These are phyloP conservation scores for Gastrodia elata DNA, from an alignment of 106 monocot species.

Conservation along the genomic window DNA sequence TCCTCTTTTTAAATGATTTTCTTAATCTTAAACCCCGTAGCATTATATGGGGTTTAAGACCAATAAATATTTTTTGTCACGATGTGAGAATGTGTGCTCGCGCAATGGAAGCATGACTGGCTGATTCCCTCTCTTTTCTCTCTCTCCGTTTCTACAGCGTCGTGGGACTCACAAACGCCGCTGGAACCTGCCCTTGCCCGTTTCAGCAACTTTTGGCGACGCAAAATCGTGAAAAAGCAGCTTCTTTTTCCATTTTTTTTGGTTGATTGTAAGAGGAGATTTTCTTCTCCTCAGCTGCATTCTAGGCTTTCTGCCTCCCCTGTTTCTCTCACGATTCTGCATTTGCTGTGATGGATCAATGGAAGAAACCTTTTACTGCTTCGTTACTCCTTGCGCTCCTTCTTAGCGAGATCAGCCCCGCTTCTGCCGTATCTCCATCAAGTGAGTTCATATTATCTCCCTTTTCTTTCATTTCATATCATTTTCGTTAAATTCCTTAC, in stretches of 20 bases:
- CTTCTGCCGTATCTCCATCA: constrained; percentile 36
- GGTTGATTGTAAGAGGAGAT: background rate
- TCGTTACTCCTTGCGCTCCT: constrained; percentile 27
- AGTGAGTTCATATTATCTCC: constrained; percentile 25
- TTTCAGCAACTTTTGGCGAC: background rate
- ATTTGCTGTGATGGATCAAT: constrained; percentile 8
- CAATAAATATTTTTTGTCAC: background rate
- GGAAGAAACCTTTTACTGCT: constrained; percentile 9
- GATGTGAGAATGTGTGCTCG: background rate
- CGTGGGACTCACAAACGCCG: background rate
- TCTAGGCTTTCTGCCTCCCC: background rate
- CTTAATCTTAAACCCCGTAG: background rate
- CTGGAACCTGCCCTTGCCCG: background rate
- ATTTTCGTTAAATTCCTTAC: constrained; percentile 6
- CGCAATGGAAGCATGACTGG: background rate
- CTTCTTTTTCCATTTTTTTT: background rate
- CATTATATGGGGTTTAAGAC: background rate
- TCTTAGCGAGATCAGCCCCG: constrained; percentile 17
- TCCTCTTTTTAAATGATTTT: background rate
- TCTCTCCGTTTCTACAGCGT: too few species aligned
- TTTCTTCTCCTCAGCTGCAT: background rate
- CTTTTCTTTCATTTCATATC: background rate
- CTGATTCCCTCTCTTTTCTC: too few species aligned
- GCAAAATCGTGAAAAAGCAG: background rate
- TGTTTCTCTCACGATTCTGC: too few species aligned